phyloP scores from a whole-genome alignment of 1,139 yeast species.

The Suhomyces yuchorum region DNA sequence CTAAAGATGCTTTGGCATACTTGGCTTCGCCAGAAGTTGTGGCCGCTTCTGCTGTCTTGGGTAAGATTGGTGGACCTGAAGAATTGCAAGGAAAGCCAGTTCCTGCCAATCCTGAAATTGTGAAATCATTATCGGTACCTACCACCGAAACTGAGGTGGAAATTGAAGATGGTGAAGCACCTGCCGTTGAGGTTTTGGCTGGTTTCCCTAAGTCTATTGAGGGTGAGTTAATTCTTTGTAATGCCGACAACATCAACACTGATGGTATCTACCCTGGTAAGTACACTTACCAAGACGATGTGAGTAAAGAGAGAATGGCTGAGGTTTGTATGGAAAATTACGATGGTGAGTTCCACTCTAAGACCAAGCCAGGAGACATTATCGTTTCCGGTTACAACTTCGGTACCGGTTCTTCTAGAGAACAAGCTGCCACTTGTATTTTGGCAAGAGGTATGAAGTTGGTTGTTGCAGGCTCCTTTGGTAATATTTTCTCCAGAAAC shows the following conservation, averaged over 20 bases:
- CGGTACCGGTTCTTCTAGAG: conserved; percentile 99
- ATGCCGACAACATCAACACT: conserved; percentile 96
- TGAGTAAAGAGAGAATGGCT: conserved; percentile 92
- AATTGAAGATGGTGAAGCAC: conserved; percentile 29
- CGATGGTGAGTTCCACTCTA: conserved; percentile 79
- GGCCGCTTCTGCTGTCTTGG: conserved; percentile 94
- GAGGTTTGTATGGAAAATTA: conserved; percentile 99
- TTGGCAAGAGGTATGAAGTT: conserved; percentile 90
- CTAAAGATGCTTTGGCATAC: conserved; percentile 92
- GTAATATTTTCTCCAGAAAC: conserved; percentile 94
- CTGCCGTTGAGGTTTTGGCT: conserved; percentile 67
- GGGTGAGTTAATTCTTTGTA: conserved; percentile 93
- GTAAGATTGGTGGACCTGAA: conserved; percentile 90
- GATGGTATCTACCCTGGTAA: conserved; percentile 99
- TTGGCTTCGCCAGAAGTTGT: conserved; percentile 97
- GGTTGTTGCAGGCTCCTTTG: conserved; percentile 96
- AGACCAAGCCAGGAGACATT: conserved; percentile 86
- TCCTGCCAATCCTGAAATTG: conserved; percentile 48
- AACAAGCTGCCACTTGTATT: conserved; percentile 97
- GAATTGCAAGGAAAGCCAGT: conserved; percentile 67
- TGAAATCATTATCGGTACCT: conserved; percentile 47
- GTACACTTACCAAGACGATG: conserved; percentile 97
- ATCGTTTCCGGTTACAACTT: conserved; percentile 91
- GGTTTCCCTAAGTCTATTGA: conserved; percentile 89
- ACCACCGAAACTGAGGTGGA: conserved; percentile 22